A percentile compares a stretch with the other conserved stretches of the same genome.
Evolutionary conservation across 2,329 filamentous ascomycete genomes (phyloP).

Genomic region (Colletotrichum kahawae): DNA sequence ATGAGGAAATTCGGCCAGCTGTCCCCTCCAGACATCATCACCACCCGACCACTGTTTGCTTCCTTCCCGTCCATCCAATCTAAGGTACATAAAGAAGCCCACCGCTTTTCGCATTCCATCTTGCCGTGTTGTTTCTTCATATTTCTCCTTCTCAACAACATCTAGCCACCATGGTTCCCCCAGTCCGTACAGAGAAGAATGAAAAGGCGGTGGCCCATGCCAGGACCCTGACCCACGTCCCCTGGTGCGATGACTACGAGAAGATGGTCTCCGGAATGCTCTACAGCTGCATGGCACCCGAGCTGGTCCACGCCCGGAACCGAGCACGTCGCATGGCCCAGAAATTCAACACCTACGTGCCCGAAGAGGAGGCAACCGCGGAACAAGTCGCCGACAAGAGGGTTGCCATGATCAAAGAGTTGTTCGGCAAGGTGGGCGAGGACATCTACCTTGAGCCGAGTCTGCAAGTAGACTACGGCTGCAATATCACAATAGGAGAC

Average conservation of each 20-base stretch:
- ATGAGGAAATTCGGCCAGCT: background rate
- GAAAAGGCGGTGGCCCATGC: conserved; percentile 47
- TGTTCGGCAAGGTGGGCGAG: conserved; percentile 55
- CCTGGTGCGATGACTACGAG: conserved; percentile 66
- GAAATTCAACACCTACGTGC: conserved; percentile 36
- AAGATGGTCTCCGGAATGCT: conserved; percentile 70
- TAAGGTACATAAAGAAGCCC: background rate
- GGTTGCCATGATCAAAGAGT: conserved; percentile 50
- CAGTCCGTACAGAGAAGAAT: conserved; percentile 32
- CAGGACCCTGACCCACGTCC: conserved; percentile 53
- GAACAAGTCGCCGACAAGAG: conserved; percentile 43
- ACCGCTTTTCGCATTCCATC: background rate
- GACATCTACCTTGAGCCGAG: conserved; percentile 65
- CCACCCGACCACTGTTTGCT: background rate
- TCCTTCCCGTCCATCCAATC: background rate
- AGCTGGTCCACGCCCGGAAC: conserved; percentile 55
- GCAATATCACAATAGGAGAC: conserved; percentile 66
- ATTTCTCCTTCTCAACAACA: accelerated
- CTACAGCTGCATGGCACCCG: conserved; percentile 54
- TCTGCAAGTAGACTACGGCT: conserved; percentile 68
- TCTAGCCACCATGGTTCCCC: background rate
- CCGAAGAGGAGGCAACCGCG: conserved; percentile 45
- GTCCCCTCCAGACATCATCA: background rate
- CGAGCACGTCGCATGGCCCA: background rate
- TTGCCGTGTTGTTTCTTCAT: background rate